These are phyloP conservation scores for Fraxinus sp. DNA, from an alignment of 305 asterid species.

Conservation along the genomic window DNA sequence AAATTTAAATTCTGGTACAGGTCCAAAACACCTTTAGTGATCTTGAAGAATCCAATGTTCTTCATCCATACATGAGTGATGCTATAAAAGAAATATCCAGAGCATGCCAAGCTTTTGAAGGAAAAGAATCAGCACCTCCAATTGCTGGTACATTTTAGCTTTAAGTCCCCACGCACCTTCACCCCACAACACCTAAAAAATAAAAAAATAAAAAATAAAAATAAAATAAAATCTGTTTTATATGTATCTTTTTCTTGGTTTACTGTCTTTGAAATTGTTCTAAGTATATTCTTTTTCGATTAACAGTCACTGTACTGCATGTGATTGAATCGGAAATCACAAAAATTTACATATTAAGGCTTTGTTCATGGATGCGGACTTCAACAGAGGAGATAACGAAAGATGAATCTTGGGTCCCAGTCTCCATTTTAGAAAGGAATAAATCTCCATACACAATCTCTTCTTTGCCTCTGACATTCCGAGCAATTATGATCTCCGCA, in stretches of 20 bases:
- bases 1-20: slow-evolving; percentile 39
- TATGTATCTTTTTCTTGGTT: slow-evolving; percentile 6
- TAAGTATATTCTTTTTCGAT: slow-evolving; percentile 18
- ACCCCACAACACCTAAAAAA: not conserved
- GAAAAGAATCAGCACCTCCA: slow-evolving; percentile 89
- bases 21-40: slow-evolving; percentile 79
- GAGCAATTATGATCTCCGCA: slow-evolving; percentile 71
- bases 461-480: slow-evolving; percentile 83
- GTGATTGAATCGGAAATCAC: slow-evolving; percentile 79
- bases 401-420: slow-evolving; percentile 90
- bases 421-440: slow-evolving; percentile 87
- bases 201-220: not conserved
- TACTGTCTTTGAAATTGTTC: slow-evolving; percentile 27
- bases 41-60: slow-evolving; percentile 89
- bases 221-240: not conserved
- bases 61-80: slow-evolving; percentile 73
- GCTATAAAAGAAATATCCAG: slow-evolving; percentile 79
- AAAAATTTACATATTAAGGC: slow-evolving; percentile 77
- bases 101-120: slow-evolving; percentile 89
- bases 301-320: slow-evolving; percentile 74
- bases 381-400: slow-evolving; percentile 84
- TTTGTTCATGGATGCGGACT: slow-evolving; percentile 96
- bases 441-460: slow-evolving; percentile 92
- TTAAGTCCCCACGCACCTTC: not conserved
- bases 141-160: slow-evolving; percentile 61